Base-by-base conservation (phyloP, 805 yeast genomes). In the Blastobotrys terrestris region DNA sequence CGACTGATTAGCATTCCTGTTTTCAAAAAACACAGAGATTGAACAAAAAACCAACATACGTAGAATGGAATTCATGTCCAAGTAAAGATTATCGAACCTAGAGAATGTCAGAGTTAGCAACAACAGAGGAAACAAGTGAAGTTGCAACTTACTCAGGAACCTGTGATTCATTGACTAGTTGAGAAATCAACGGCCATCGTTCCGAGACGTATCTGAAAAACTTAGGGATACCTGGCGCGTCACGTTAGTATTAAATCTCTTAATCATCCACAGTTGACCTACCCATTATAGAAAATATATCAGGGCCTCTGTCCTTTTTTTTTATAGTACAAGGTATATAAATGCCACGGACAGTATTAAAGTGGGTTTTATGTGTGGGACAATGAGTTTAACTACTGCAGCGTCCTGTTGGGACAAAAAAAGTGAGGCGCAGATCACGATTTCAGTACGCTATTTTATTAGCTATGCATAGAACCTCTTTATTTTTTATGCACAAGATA, bases 141-240 rank as follows among this genome's bases (percentile, higher is more conserved):
- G 8, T 8, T 7, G 18, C 31, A 2, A 58, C 70, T 39, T 62
- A 67, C 74, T 91, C 97, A 2, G 97, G 95, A 55, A 91, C 81
- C 61, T 86, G 88, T 50, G 78, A 77, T 31, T 84, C 94, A 60
- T 85, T 89, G 58, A 92, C 83, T 63, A 83, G 74, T 69, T 90
- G 96, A 8, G 95, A 84, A 59, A 91, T 90, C 76, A 86, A 76
- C 31, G 99, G 99, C 97, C 98, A 94, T 82, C 99, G 83, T 73
- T 94, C 98, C 48, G 97, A 89, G 74, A 94, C 90, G 75, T 88
- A 92, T 72, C 97, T 82, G 70, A 89, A 94, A 68, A 92, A 94
- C 66, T 94, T 94, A 53, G 99, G 99, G 67, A 94, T 92, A 77
- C 98, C 98, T 86, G 11, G 74, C 31, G 41, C 22, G 6, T 45